Evolutionary conservation across 768 basidiomycete genomes (phyloP).

Genomic region (Arthromyces matolae): DNA sequence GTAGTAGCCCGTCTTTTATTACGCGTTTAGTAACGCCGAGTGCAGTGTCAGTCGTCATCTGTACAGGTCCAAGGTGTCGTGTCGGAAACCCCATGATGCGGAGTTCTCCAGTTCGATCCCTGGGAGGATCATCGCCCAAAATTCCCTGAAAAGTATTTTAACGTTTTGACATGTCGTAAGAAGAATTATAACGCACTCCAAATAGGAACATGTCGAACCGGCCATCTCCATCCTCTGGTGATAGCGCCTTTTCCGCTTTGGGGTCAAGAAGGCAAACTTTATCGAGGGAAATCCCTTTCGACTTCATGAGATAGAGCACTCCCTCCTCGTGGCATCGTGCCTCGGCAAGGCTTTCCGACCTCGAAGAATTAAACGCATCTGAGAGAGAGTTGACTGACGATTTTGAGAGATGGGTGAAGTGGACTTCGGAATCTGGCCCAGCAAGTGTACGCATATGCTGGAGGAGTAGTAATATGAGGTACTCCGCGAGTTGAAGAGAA

Average conservation of each 20-base stretch:
- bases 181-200: slow-evolving; percentile 51
- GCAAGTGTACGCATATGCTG: slow-evolving; percentile 85
- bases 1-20: slow-evolving; percentile 67
- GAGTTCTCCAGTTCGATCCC: slow-evolving; percentile 88
- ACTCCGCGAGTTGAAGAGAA: background rate
- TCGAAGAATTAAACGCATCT: slow-evolving; percentile 24
- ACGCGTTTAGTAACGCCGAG: slow-evolving; percentile 86
- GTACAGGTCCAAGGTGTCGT: slow-evolving; percentile 79
- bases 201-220: slow-evolving; percentile 88
- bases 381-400: slow-evolving; percentile 57
- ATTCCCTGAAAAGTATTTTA: no score
- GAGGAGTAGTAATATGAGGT: background rate
- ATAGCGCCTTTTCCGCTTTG: slow-evolving; percentile 63
- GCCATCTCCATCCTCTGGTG: slow-evolving; percentile 74
- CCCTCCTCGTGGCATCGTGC: slow-evolving; percentile 47
- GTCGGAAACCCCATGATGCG: slow-evolving; percentile 83
- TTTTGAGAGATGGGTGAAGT: slow-evolving; percentile 86
- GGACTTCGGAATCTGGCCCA: slow-evolving; percentile 57
- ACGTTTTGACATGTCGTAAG: no score
- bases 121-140: slow-evolving; percentile 96
- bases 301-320: slow-evolving; percentile 58
- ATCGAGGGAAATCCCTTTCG: slow-evolving; percentile 37
- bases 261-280: slow-evolving; percentile 94
- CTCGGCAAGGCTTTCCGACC: slow-evolving; percentile 24
- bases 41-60: slow-evolving; percentile 99